Evolutionary conservation across 257 asterid species (phyloP), one percentile per base, ranked within the genome.

Genomic region (Gentiana macrophylla): DNA sequence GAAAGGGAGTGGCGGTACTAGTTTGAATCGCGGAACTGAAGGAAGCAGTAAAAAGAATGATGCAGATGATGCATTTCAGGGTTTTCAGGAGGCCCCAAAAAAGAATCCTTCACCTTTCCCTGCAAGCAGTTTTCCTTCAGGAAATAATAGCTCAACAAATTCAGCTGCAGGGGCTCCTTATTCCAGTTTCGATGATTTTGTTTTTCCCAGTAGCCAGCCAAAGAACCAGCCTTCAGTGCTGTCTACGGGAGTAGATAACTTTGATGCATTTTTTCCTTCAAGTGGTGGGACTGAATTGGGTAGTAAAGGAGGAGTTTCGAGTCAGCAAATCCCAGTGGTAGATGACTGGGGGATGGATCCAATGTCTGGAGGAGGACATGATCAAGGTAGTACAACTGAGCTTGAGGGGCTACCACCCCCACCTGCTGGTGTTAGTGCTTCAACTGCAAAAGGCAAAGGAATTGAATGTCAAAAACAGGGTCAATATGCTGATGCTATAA

Each of bases 351-450:
- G 91, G 33, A 41, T 80, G 12, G 71, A 74, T 55, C 52, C 78
- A 0, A 86, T 77, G 49, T 79, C 80, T 58, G 83, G 61, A 36
- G 77, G 74, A 43, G 86, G 78, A 57, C 55, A 79, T 38, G 89
- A 76, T 63, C 32, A 61, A 6, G 80, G 84, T 2, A 79, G 79
- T 24, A 84, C 94, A 10, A 88, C 89, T 55, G 95, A 92, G 77
- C 78, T 88, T 48, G 98, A 92, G 55, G 97, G 95, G 47, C 95
- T 92, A 66, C 94, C 97, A 50, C 94, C 95, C 33, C 97, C 97
- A 24, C 94, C 83, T 38, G 68, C 82, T 43, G 95, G 95, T 44
- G 84, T 92, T 46, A 65, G 79, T 64, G 91, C 86, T 55, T 62
- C 89, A 1, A 41, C 85, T 41, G 97, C 98, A 5, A 92, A 84